phyloP scores from a whole-genome alignment of 2,329 filamentous ascomycete species.

The Drechslerella dactyloides region DNA sequence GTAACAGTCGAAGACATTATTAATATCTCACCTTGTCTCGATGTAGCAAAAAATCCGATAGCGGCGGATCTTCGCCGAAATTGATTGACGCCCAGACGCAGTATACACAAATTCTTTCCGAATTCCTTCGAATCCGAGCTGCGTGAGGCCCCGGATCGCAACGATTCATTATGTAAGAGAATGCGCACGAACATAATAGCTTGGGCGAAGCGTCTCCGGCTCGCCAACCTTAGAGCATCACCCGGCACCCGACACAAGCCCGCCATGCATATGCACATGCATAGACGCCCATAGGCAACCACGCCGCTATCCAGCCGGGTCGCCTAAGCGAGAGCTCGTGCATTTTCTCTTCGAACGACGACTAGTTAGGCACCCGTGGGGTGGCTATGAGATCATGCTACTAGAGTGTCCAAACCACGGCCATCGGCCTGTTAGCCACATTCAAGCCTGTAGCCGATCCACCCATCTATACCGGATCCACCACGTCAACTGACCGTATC shows the following conservation, averaged over 20 bases:
- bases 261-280: constrained; percentile 8
- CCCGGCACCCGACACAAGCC: neutral
- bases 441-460: constrained; percentile 6
- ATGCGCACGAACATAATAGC: neutral
- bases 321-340: too few species aligned
- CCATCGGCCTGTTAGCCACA: constrained; percentile 5
- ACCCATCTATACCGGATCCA: neutral
- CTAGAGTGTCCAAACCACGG: constrained; percentile 13
- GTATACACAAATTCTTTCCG: too few species aligned
- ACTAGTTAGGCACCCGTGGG: constrained; percentile 46
- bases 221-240: neutral
- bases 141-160: neutral
- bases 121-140: too few species aligned
- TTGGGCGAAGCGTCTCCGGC: too few species aligned
- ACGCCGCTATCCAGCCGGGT: neutral
- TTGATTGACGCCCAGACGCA: too few species aligned
- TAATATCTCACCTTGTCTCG: too few species aligned
- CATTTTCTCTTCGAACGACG: constrained; percentile 7
- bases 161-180: neutral
- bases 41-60: too few species aligned
- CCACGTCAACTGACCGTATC: constrained; percentile 35
- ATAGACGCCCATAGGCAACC: constrained; percentile 32
- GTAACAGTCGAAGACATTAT: too few species aligned
- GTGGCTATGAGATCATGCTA: constrained; percentile 24
- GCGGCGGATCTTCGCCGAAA: too few species aligned